Conservation (phyloP, 345 rosid species). For the Moringa oleifera region DNA sequence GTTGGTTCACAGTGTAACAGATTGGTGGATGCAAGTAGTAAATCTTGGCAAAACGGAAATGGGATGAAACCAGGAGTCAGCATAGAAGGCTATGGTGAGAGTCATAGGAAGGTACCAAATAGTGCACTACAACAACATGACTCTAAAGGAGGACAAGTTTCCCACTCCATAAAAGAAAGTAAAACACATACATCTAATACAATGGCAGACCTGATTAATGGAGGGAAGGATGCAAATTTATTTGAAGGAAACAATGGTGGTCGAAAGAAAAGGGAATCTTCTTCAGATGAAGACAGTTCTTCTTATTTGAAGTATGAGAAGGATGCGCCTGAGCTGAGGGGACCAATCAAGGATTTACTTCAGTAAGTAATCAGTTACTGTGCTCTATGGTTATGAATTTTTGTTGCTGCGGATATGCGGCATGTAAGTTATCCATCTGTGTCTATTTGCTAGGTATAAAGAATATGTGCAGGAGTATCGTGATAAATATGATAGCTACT, state of each 20-base stretch:
- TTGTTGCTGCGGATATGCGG: not conserved
- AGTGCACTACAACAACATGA: constrained; percentile 40
- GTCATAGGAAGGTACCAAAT: constrained; percentile 40
- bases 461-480: constrained; percentile 72
- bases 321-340: constrained; percentile 73
- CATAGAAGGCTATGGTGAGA: constrained; percentile 65
- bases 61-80: constrained; percentile 38
- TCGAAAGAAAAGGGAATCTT: constrained; percentile 45
- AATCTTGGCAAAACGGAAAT: constrained; percentile 46
- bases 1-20: constrained; percentile 35
- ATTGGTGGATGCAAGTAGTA: constrained; percentile 42
- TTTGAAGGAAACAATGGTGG: constrained; percentile 36
- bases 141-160: constrained; percentile 42
- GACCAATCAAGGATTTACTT: constrained; percentile 59
- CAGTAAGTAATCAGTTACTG: constrained; percentile 56
- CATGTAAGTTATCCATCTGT: not conserved
- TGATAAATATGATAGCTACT: constrained; percentile 75
- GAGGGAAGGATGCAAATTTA: constrained; percentile 38
- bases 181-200: constrained; percentile 34
- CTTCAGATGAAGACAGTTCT: constrained; percentile 54
- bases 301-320: constrained; percentile 74
- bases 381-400: not conserved
- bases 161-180: constrained; percentile 44
- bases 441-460: constrained; percentile 51
- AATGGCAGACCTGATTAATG: constrained; percentile 31